Percentiles rank a stretch among this genome's conserved stretches.
These are phyloP conservation scores for Alnus glutinosa DNA, from an alignment of 306 rosid species.

Conservation along the genomic window DNA sequence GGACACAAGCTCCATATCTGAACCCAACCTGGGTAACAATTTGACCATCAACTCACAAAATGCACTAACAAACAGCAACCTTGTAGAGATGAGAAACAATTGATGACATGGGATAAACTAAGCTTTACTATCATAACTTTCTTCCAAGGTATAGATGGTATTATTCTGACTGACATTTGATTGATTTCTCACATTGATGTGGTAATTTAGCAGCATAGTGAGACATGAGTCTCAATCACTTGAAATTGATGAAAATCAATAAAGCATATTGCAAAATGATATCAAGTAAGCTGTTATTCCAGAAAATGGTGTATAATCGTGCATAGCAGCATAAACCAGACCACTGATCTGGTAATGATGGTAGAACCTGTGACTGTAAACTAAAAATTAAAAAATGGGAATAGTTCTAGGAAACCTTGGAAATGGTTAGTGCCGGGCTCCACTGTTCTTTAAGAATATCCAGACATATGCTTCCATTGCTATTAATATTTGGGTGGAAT, in stretches of 20 bases:
- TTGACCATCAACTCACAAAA: neutral
- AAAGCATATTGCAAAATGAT: slow-evolving; percentile 4
- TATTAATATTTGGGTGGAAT: slow-evolving; percentile 92
- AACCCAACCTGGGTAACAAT: neutral
- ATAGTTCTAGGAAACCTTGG: slow-evolving; percentile 56
- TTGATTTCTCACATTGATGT: neutral
- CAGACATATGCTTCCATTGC: slow-evolving; percentile 86
- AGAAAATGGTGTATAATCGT: neutral
- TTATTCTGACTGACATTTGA: neutral
- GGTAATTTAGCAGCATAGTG: slow-evolving; percentile 1
- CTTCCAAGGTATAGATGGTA: neutral
- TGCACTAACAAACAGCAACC: neutral
- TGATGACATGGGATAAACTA: neutral
- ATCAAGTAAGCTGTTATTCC: neutral
- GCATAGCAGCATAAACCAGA: slow-evolving; percentile 1
- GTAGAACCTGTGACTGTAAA: neutral
- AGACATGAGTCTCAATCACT: neutral
- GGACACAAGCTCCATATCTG: neutral
- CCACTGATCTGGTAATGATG: neutral
- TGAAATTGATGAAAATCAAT: neutral
- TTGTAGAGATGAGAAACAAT: neutral
- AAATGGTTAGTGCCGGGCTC: slow-evolving; percentile 87
- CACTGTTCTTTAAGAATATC: slow-evolving; percentile 92
- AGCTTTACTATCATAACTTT: neutral
- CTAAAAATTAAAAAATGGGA: neutral